phyloP scores from a whole-genome alignment of 2,329 filamentous ascomycete species.

The Ceratocystis destructans region DNA sequence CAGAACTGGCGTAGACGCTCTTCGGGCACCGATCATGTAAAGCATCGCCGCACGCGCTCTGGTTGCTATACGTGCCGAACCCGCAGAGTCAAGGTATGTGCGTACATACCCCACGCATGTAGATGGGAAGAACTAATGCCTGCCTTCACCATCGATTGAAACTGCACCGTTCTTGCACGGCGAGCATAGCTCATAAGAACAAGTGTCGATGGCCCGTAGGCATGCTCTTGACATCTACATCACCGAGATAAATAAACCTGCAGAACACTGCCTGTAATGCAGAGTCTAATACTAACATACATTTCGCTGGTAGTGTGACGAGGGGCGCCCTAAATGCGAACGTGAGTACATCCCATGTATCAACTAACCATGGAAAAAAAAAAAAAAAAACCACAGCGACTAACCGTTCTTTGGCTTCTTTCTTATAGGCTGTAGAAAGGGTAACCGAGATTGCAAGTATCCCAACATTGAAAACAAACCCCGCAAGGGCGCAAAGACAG shows the following conservation, averaged over 20 bases:
- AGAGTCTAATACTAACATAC: constrained; percentile 22
- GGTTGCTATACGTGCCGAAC: constrained; percentile 87
- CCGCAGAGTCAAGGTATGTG: constrained; percentile 62
- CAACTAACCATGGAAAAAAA: neutral
- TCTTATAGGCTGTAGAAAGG: constrained; percentile 68
- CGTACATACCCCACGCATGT: neutral
- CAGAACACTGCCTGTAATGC: constrained; percentile 9
- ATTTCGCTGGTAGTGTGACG: constrained; percentile 59
- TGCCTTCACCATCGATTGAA: neutral
- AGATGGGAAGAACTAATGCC: neutral
- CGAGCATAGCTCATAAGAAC: neutral
- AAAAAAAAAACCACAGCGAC: neutral
- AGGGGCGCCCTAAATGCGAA: constrained; percentile 75
- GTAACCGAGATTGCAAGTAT: constrained; percentile 79
- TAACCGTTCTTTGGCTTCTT: constrained; percentile 6
- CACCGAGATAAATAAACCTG: neutral
- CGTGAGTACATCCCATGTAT: constrained; percentile 33
- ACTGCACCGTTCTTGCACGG: neutral
- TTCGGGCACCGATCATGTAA: constrained; percentile 55
- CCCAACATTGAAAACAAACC: constrained; percentile 47
- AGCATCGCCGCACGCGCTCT: constrained; percentile 83
- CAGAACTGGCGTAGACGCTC: constrained; percentile 34
- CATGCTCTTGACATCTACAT: neutral
- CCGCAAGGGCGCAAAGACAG: constrained; percentile 6
- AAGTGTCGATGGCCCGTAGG: neutral